A percentile compares a stretch with the other conserved stretches of the same genome.
These are phyloP conservation scores for Platanthera zijinensis DNA, from an alignment of 106 monocot species.

Conservation along the genomic window DNA sequence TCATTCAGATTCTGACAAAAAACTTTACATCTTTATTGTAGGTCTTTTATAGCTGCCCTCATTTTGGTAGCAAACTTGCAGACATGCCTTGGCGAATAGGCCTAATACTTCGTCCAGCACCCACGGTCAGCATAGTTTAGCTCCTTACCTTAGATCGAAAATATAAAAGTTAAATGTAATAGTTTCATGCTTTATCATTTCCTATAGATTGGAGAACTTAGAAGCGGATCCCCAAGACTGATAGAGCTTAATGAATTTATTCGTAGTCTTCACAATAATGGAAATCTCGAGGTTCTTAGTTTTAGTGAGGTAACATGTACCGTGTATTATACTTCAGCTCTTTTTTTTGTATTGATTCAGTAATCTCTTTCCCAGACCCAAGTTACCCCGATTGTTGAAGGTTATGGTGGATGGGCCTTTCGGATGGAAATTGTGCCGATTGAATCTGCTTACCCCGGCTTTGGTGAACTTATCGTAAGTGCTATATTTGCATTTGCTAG, in stretches of 20 bases:
- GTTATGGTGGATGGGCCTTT: slow-evolving; percentile 98
- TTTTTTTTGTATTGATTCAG: not conserved
- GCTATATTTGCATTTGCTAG: not conserved
- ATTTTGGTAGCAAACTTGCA: slow-evolving; percentile 99
- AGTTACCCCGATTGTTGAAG: slow-evolving; percentile 99
- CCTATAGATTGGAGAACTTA: slow-evolving; percentile 78
- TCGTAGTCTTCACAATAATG: slow-evolving; percentile 63
- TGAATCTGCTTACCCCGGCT: slow-evolving; percentile 99
- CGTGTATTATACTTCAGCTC: not conserved
- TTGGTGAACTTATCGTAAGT: slow-evolving; percentile 97
- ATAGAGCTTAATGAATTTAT: slow-evolving; percentile 90
- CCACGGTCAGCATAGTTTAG: slow-evolving; percentile 45
- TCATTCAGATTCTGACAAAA: slow-evolving; percentile 2
- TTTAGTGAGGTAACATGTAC: slow-evolving; percentile 78
- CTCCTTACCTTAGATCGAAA: not conserved
- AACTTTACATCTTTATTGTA: slow-evolving; percentile 19
- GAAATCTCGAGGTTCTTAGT: slow-evolving; percentile 82
- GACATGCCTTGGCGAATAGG: slow-evolving; percentile 99
- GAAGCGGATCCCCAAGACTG: slow-evolving; percentile 92
- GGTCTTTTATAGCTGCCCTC: slow-evolving; percentile 99
- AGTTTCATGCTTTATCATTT: slow-evolving; percentile 7
- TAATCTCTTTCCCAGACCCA: slow-evolving; percentile 46
- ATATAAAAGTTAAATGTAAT: not conserved
- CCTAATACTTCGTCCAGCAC: slow-evolving; percentile 91
- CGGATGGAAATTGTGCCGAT: slow-evolving; percentile 94